These are phyloP conservation scores for Phytophthora sp. DNA, from an alignment of 352 stramenopile genomes.

Conservation along the genomic window DNA sequence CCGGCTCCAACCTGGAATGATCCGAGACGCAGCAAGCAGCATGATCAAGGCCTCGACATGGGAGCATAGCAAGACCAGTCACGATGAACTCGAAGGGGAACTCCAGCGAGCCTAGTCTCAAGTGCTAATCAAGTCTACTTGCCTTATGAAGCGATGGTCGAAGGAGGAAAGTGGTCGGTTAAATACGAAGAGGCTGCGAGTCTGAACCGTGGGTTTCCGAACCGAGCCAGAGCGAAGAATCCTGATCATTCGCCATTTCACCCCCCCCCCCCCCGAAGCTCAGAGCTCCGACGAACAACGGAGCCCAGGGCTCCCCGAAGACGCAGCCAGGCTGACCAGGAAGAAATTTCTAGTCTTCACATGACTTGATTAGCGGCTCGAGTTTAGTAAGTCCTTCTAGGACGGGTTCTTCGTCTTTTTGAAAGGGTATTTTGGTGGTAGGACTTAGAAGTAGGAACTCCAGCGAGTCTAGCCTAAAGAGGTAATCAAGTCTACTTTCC, in stretches of 20 bases:
- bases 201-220: neutral
- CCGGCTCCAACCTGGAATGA: slow-evolving; percentile 24
- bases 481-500: slow-evolving; percentile 33
- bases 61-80: slow-evolving; percentile 9
- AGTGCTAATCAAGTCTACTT: no score
- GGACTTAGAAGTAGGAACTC: slow-evolving; percentile 10
- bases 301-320: no score
- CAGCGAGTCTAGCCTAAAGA: slow-evolving; percentile 25
- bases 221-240: neutral
- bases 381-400: slow-evolving; percentile 2
- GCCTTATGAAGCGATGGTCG: no score
- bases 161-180: neutral
- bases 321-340: no score
- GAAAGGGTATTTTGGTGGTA: neutral
- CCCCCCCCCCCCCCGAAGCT: no score
- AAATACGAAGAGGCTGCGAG: neutral
- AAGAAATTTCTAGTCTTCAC: neutral
- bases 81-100: neutral
- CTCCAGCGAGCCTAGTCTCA: slow-evolving; percentile 10
- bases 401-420: neutral
- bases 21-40: slow-evolving; percentile 34
- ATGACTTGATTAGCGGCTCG: neutral
- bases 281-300: neutral
- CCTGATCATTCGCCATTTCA: neutral
- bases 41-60: slow-evolving; percentile 42